phyloP scores from a whole-genome alignment of 352 stramenopile genomes.

The Phytophthora ramorum region DNA sequence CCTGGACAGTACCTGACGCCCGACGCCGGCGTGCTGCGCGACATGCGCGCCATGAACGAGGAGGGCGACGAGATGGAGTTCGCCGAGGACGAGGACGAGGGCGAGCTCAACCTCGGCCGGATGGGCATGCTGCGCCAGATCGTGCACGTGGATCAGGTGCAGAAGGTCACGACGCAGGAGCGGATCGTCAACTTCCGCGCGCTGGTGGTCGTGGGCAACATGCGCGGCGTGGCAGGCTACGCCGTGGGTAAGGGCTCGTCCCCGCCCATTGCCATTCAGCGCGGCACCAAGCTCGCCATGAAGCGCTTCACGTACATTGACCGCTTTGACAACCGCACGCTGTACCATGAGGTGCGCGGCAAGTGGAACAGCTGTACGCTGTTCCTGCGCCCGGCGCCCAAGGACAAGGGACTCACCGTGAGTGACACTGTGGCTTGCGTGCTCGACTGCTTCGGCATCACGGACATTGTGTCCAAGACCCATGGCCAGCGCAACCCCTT shows the following conservation, averaged over 20 bases:
- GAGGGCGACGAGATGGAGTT: conserved; percentile 80
- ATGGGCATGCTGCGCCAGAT: conserved; percentile 82
- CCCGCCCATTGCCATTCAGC: conserved; percentile 88
- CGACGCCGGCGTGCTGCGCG: conserved; percentile 62
- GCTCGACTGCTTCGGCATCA: conserved; percentile 93
- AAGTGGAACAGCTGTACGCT: conserved; percentile 97
- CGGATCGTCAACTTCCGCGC: conserved; percentile 94
- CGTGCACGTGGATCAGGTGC: conserved; percentile 84
- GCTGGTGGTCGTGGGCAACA: conserved; percentile 94
- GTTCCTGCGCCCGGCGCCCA: conserved; percentile 80
- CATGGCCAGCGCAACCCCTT: conserved; percentile 95
- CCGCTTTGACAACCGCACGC: conserved; percentile 91
- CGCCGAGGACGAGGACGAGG: conserved; percentile 64
- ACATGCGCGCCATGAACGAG: conserved; percentile 75
- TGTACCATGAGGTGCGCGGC: conserved; percentile 93
- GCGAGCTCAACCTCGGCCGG: conserved; percentile 69
- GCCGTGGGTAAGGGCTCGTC: conserved; percentile 92
- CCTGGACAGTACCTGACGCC: conserved; percentile 57
- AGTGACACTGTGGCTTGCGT: conserved; percentile 86
- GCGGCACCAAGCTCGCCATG: conserved; percentile 91
- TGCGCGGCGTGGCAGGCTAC: conserved; percentile 93
- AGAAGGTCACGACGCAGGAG: conserved; percentile 92
- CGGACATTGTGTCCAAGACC: conserved; percentile 92
- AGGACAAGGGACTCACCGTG: conserved; percentile 78
- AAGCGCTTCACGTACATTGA: conserved; percentile 96